A percentile compares a stretch with the other conserved stretches of the same genome.
Evolutionary conservation across 805 yeast genomes (phyloP).

Genomic region (Sporopachydermia quercuum): DNA sequence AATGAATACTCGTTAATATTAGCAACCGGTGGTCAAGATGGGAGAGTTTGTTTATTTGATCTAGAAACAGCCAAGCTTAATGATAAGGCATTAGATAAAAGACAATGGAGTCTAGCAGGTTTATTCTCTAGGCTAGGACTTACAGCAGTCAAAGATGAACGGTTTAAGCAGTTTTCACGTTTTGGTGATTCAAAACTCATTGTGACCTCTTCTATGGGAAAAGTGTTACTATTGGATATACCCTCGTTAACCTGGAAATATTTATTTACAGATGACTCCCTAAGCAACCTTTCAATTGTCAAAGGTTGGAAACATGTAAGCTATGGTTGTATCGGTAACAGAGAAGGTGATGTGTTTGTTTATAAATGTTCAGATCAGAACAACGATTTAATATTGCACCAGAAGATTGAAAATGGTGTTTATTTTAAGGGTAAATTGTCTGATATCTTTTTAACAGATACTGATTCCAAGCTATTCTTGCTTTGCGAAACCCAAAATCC

Average conservation of each 20-base stretch:
- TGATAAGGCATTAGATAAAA: too few relatives aligned
- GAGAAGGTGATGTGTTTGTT: constrained; percentile 19
- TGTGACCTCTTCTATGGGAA: constrained; percentile 16
- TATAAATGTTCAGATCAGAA: constrained; percentile 27
- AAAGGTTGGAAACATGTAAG: constrained; percentile 18
- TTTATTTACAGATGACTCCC: constrained; percentile 12
- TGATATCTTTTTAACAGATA: constrained; percentile 9
- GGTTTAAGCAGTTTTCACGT: constrained; percentile 15
- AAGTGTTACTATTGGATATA: constrained; percentile 5
- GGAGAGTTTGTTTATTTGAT: constrained; percentile 55
- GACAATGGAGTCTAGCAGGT: too few relatives aligned
- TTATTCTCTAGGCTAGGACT: too few relatives aligned
- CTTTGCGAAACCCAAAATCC: constrained; percentile 60
- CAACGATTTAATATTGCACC: constrained; percentile 19
- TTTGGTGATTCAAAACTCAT: constrained; percentile 12
- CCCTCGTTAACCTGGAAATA: constrained; percentile 16
- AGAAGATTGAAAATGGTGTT: constrained; percentile 12
- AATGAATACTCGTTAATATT: constrained; percentile 30
- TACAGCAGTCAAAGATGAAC: too few relatives aligned
- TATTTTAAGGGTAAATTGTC: constrained; percentile 22
- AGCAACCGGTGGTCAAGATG: constrained; percentile 92
- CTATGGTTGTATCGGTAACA: constrained; percentile 13
- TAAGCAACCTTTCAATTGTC: constrained; percentile 27
- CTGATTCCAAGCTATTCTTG: constrained; percentile 12
- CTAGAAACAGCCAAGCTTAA: constrained; percentile 21